Evolutionary conservation across 2,329 filamentous ascomycete genomes (phyloP).

Genomic region (Biscogniauxia marginata): DNA sequence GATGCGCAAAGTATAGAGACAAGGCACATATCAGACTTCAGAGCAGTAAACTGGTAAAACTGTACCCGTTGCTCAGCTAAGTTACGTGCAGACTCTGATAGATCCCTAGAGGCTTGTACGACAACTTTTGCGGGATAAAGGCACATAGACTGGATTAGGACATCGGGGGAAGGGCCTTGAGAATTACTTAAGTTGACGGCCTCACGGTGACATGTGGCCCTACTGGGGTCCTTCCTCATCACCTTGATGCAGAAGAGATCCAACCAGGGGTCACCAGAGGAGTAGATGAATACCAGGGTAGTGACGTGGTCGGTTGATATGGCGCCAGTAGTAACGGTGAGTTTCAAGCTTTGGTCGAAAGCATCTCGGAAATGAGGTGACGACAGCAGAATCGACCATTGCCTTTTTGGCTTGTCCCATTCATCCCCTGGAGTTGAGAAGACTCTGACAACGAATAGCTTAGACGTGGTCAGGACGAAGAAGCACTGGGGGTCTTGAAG

Average conservation of each 20-base stretch:
- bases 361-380: conserved; percentile 44
- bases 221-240: conserved; percentile 18
- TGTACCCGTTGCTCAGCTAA: conserved; percentile 36
- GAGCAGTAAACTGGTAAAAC: conserved; percentile 47
- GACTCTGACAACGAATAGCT: conserved; percentile 28
- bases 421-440: conserved; percentile 16
- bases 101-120: conserved; percentile 8
- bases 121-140: conserved; percentile 26
- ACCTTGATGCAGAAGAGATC: conserved; percentile 28
- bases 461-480: conserved; percentile 30
- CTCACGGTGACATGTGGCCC: conserved; percentile 25
- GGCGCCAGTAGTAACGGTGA: conserved; percentile 35
- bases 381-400: conserved; percentile 38
- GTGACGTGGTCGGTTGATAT: conserved; percentile 9
- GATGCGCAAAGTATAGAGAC: conserved; percentile 36
- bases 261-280: conserved; percentile 22
- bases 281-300: conserved; percentile 28
- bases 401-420: conserved; percentile 19
- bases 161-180: conserved; percentile 4
- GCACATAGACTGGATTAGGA: conserved; percentile 18
- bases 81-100: conserved; percentile 12
- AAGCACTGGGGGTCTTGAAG: conserved; percentile 29
- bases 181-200: conserved; percentile 12
- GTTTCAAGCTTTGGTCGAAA: conserved; percentile 38
- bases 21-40: conserved; percentile 44